Base-by-base conservation (phyloP, 768 basidiomycete species). In the Lentinula sp. region DNA sequence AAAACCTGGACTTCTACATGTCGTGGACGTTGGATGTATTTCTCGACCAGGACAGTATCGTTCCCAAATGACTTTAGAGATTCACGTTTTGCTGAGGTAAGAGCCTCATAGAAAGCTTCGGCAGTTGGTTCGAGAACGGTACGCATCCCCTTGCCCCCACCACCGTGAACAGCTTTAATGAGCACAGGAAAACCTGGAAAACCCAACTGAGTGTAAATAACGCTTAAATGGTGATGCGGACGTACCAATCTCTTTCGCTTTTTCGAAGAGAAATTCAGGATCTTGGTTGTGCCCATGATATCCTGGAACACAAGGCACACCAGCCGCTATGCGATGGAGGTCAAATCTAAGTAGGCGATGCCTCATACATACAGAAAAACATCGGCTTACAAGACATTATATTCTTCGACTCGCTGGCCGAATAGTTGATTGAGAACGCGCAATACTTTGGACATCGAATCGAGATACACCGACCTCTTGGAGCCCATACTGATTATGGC, bases 1-100 rank as follows among this genome's bases (percentile, higher is more conserved):
- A 98, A 97, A 4, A 97, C 88, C 71, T 98, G 95, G 3, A 98
- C 94, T 69, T 98, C 95, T 34, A 98, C 86, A 69, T 96, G 95
- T 62, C 95, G 81, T 16, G 95, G 94, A 15, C 84, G 84, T 64
- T 87, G 81, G 57, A 98, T 87, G 67, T 89, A 98, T 67, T 91
- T 89, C 78, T 98, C 95, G 0, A 98, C 83, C 11, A 96, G 75
- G 2, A 98, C 94, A 8, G 83, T 82, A 60, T 91, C 87, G 65
- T 95, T 91, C 11, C 93, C 90, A 65, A 98, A 98, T 0, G 88
- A 80, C 71, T 96, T 97, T 52, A 80, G 69, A 4, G 94, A 90
- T 73, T 98, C 95, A 52, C 95, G 84, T 69, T 93, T 85, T 1
- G 95, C 95, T n/a, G 91, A 91, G 40, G 82, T 82, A 5, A 98